phyloP scores from a whole-genome alignment of 2,329 filamentous ascomycete species.

The Seiridium unicorne region DNA sequence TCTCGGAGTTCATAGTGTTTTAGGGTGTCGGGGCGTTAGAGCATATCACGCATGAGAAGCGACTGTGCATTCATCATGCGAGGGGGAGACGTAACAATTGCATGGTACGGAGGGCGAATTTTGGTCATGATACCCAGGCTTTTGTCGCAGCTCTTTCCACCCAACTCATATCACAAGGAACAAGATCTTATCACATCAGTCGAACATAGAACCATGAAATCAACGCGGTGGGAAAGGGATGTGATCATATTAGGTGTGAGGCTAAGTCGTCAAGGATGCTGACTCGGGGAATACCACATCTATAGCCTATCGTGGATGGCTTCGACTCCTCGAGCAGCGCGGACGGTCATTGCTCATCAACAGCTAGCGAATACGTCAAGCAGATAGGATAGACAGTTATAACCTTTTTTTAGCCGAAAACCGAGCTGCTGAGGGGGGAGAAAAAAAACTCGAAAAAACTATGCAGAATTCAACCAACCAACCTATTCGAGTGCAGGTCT shows the following conservation, averaged over 20 bases:
- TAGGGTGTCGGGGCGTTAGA: not conserved
- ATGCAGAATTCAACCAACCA: no score
- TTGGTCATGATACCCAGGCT: slow-evolving; percentile 8
- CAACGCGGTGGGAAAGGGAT: no score
- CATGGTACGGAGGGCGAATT: slow-evolving; percentile 1
- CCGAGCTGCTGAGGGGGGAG: not conserved
- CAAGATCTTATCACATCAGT: not conserved
- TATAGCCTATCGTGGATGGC: no score
- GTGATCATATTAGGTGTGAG: no score
- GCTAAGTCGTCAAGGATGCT: no score
- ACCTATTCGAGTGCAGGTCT: no score
- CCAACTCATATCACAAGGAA: not conserved
- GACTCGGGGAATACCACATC: no score
- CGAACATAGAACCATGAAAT: not conserved
- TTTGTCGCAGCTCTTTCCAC: not conserved
- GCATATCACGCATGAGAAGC: not conserved
- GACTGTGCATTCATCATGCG: not conserved
- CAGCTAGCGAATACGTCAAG: not conserved
- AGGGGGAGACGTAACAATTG: not conserved
- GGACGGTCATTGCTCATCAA: not conserved
- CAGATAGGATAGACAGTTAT: not conserved
- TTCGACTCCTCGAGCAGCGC: no score
- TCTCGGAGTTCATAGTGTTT: not conserved
- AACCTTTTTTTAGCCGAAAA: not conserved
- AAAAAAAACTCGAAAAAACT: no score